Conservation (phyloP, 768 basidiomycete species). For the Lactifluus pinguis region DNA sequence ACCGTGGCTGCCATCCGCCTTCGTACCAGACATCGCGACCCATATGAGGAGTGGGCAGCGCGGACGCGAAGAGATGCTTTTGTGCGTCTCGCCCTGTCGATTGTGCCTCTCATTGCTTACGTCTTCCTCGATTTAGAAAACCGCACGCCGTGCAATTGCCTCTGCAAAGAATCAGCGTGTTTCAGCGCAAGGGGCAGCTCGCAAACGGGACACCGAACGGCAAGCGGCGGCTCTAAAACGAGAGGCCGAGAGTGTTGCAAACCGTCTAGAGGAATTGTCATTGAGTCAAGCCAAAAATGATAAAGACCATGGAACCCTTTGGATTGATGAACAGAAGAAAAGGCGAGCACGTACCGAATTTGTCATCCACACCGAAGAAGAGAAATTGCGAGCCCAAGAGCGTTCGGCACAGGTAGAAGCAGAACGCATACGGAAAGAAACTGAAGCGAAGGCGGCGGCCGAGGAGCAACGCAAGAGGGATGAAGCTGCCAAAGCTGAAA, state of each 20-base stretch:
- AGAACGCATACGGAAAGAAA: slow-evolving; percentile 32
- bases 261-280: slow-evolving; percentile 34
- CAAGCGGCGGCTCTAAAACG: slow-evolving; percentile 36
- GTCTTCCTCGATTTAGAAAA: slow-evolving; percentile 24
- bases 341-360: slow-evolving; percentile 53
- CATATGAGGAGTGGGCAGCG: slow-evolving; percentile 45
- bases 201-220: slow-evolving; percentile 21
- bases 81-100: slow-evolving; percentile 24
- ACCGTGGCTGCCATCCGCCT: slow-evolving; percentile 39
- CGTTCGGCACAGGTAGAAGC: slow-evolving; percentile 41
- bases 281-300: slow-evolving; percentile 40
- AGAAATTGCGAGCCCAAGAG: slow-evolving; percentile 53
- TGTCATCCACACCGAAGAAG: slow-evolving; percentile 56
- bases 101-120: not conserved
- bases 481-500: slow-evolving; percentile 26
- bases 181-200: slow-evolving; percentile 18
- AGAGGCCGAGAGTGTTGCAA: slow-evolving; percentile 46
- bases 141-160: slow-evolving; percentile 29
- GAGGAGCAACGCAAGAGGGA: slow-evolving; percentile 23
- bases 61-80: slow-evolving; percentile 38
- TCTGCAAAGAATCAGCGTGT: slow-evolving; percentile 17
- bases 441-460: slow-evolving; percentile 22
- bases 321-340: slow-evolving; percentile 36
- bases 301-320: slow-evolving; percentile 33
- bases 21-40: slow-evolving; percentile 35